Conservation (phyloP, 345 rosid genomes). For the Salix purpurea region DNA sequence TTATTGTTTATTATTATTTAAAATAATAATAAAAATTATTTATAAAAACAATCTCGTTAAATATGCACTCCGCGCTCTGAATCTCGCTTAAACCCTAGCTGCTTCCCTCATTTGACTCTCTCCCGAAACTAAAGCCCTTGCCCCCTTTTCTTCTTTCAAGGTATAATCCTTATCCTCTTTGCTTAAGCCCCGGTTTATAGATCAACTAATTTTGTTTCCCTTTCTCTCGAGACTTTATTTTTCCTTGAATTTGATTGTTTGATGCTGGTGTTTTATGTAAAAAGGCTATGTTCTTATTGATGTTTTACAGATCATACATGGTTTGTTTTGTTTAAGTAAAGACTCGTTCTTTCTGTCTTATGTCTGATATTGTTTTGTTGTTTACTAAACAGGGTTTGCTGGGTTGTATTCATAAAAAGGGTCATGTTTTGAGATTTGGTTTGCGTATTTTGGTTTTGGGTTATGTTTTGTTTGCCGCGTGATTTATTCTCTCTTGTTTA, state of each 20-base stretch:
- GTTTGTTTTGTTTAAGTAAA: neutral
- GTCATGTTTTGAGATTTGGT: neutral
- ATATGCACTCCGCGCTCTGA: neutral
- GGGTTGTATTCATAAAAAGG: neutral
- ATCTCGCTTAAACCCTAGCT: conserved; percentile 40
- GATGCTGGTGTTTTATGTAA: neutral
- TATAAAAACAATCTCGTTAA: neutral
- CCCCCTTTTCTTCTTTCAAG: conserved; percentile 1
- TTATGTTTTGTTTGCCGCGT: neutral
- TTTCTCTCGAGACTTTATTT: neutral
- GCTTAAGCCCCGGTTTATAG: neutral
- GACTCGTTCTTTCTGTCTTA: neutral
- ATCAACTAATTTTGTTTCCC: neutral
- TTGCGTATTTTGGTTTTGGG: neutral
- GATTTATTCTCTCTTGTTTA: neutral
- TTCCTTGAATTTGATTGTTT: too few relatives aligned
- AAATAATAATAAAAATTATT: too few relatives aligned
- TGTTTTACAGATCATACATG: neutral
- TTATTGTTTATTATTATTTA: too few relatives aligned
- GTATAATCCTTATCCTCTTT: neutral
- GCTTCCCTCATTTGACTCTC: neutral
- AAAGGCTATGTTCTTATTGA: neutral
- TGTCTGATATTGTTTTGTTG: neutral
- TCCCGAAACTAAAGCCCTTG: neutral
- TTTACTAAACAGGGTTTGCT: neutral